Percentiles rank a stretch among this genome's conserved stretches.
phyloP scores from a whole-genome alignment of 352 stramenopile genomes.

The Phytophthora kernoviae region DNA sequence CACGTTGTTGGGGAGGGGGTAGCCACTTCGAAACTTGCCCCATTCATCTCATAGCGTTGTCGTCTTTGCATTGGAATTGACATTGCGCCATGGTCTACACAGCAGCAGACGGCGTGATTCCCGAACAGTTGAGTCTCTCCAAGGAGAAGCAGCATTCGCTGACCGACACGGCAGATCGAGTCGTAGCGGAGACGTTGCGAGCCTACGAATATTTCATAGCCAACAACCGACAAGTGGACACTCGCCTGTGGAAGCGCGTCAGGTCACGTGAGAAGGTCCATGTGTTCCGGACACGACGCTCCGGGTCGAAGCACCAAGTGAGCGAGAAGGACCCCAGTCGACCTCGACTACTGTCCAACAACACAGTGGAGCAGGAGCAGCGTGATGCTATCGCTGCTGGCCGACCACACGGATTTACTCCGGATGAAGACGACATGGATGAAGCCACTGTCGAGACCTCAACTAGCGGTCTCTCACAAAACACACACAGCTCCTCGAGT shows the following conservation, averaged over 20 bases:
- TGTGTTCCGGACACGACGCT: slow-evolving; percentile 57
- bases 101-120: slow-evolving; percentile 26
- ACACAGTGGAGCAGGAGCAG: slow-evolving; percentile 41
- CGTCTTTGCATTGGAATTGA: neutral
- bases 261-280: slow-evolving; percentile 64
- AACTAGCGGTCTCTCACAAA: slow-evolving; percentile 12
- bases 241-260: slow-evolving; percentile 57
- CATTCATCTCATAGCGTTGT: neutral
- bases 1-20: neutral
- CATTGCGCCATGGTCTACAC: slow-evolving; percentile 28
- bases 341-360: slow-evolving; percentile 49
- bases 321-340: slow-evolving; percentile 41
- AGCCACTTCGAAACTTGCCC: slow-evolving; percentile 36
- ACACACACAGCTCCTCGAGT: slow-evolving; percentile 46
- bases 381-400: slow-evolving; percentile 25
- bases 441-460: slow-evolving; percentile 18
- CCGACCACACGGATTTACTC: slow-evolving; percentile 27
- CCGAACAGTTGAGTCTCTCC: slow-evolving; percentile 35
- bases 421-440: slow-evolving; percentile 26
- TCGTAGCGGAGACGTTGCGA: slow-evolving; percentile 63
- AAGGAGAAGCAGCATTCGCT: slow-evolving; percentile 44
- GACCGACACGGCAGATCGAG: slow-evolving; percentile 54
- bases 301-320: slow-evolving; percentile 21
- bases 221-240: slow-evolving; percentile 43
- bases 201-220: slow-evolving; percentile 55